phyloP scores from a whole-genome alignment of 1,284 basidiomycete species.

The Melampsora americana region DNA sequence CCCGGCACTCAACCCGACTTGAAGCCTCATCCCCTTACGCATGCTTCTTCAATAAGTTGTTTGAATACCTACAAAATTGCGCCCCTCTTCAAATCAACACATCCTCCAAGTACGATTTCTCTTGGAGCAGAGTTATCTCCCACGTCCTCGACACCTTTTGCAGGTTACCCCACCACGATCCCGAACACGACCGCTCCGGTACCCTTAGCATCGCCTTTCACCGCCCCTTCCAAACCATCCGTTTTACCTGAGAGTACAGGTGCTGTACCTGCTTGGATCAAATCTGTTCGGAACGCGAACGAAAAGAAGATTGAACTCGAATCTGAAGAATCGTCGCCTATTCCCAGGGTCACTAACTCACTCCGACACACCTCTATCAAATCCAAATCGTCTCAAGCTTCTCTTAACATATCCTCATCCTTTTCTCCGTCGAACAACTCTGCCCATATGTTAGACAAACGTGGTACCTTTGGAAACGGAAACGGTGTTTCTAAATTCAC shows the following conservation, averaged over 20 bases:
- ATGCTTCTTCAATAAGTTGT: not conserved
- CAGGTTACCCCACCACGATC: constrained; percentile 14
- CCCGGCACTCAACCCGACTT: constrained; percentile 1
- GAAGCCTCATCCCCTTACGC: not conserved
- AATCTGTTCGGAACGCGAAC: constrained; percentile 34
- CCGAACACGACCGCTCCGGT: not conserved
- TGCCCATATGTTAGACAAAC: no score
- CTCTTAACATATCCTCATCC: not conserved
- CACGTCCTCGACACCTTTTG: constrained; percentile 6
- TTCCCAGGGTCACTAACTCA: not conserved
- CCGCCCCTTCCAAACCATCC: constrained; percentile 7
- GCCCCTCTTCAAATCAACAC: not conserved
- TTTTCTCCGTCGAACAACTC: no score
- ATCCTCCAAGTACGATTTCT: constrained; percentile 5
- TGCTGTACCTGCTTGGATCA: constrained; percentile 39
- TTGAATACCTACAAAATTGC: no score
- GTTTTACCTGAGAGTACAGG: constrained; percentile 14
- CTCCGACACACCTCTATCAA: not conserved
- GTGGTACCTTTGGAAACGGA: no score
- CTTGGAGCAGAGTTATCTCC: constrained; percentile 5
- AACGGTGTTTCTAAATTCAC: not conserved
- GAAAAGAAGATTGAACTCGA: constrained; percentile 2
- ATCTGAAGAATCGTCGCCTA: no score
- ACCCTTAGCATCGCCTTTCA: not conserved
- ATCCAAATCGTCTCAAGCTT: not conserved